Evolutionary conservation across 2,329 filamentous ascomycete genomes (phyloP).

Genomic region (Colletotrichum camelliae): DNA sequence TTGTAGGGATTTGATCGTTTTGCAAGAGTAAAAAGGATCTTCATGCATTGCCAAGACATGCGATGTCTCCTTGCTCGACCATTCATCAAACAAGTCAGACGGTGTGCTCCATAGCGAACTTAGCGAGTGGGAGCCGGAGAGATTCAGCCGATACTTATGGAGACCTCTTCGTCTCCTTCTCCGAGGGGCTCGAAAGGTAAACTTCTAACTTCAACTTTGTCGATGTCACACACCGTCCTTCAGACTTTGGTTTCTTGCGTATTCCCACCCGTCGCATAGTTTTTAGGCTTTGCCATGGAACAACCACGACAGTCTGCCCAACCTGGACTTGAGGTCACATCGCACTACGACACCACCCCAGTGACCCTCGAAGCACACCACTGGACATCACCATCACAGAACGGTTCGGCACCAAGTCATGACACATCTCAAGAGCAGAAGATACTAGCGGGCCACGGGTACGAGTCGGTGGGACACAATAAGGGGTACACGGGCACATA

Average conservation of each 20-base stretch:
- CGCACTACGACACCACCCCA: not conserved
- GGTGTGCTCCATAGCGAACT: not conserved
- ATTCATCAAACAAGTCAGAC: not conserved
- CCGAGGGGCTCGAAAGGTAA: not conserved
- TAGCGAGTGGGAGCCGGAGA: not conserved
- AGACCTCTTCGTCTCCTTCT: not conserved
- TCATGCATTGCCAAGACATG: not conserved
- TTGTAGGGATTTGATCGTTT: not conserved
- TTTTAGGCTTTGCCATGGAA: not conserved
- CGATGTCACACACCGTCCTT: not conserved
- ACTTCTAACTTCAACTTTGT: not conserved
- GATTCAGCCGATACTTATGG: not conserved
- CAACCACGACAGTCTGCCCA: not conserved
- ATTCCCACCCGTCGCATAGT: not conserved
- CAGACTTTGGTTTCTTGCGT: not conserved
- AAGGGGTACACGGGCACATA: not conserved
- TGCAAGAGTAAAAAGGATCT: not conserved
- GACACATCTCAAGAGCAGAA: not conserved
- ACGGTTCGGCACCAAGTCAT: not conserved
- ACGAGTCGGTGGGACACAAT: not conserved
- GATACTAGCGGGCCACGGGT: not conserved
- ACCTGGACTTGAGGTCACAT: not conserved
- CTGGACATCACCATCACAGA: not conserved
- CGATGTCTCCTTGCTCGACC: not conserved
- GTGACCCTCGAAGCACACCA: not conserved